Evolutionary conservation across 2,329 filamentous ascomycete genomes (phyloP).

Genomic region (Teratosphaeria zuluensis): DNA sequence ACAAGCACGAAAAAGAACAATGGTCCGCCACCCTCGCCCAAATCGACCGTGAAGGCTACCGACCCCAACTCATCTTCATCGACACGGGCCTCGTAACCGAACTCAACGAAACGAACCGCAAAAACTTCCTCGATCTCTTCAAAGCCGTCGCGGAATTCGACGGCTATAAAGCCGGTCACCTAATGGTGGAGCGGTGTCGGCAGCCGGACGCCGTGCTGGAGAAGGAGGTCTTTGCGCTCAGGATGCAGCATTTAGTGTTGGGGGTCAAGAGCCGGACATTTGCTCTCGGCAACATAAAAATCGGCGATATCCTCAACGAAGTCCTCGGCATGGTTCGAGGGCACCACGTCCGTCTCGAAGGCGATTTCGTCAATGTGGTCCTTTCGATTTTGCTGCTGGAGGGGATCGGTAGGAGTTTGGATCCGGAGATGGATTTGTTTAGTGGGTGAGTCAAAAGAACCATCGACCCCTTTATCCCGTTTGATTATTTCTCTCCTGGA

Average conservation of each 20-base stretch:
- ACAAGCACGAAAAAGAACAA: slow-evolving; percentile 49
- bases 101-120: slow-evolving; percentile 73
- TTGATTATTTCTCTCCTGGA: too few species aligned
- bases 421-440: slow-evolving; percentile 81
- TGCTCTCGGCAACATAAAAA: slow-evolving; percentile 86
- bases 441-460: slow-evolving; percentile 57
- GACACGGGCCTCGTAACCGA: slow-evolving; percentile 94
- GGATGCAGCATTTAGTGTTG: slow-evolving; percentile 93
- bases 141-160: slow-evolving; percentile 93
- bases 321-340: slow-evolving; percentile 83
- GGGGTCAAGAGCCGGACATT: slow-evolving; percentile 85
- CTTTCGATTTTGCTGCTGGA: slow-evolving; percentile 89
- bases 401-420: slow-evolving; percentile 79
- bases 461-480: too few species aligned
- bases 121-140: slow-evolving; percentile 92
- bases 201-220: slow-evolving; percentile 87
- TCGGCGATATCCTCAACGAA: slow-evolving; percentile 86
- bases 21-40: slow-evolving; percentile 68
- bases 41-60: slow-evolving; percentile 78
- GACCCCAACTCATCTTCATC: slow-evolving; percentile 93
- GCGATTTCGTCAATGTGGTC: slow-evolving; percentile 97
- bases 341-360: slow-evolving; percentile 90
- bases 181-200: slow-evolving; percentile 93
- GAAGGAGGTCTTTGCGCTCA: slow-evolving; percentile 80
- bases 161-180: slow-evolving; percentile 83